Base-by-base conservation (phyloP, 2,329 filamentous ascomycete species). In the Calonectria multiphialidica region DNA sequence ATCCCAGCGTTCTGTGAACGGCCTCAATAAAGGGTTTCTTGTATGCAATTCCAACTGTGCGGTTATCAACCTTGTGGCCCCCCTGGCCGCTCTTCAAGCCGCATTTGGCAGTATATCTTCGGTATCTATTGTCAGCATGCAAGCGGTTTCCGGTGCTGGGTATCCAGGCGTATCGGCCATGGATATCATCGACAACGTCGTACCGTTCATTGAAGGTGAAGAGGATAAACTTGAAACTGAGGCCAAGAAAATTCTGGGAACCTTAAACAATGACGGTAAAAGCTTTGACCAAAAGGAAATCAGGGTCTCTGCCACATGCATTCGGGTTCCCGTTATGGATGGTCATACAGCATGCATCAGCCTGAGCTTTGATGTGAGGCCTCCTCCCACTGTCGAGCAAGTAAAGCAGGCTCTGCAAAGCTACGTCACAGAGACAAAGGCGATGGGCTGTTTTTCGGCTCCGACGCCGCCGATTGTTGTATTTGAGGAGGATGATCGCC, bases 41-140 rank as follows among this genome's bases (percentile, higher is more conserved):
- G 95, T 98, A 72, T 98, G 96, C 90, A 98, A 98, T 88, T 98
- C 95, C 76, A 98, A 98, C 87, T 99, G 97, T 86, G 96, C 96
- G 67, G 96, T 98, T 80, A 98, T 98, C 80, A 96, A 96, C 59
- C 91, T 98, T 69, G 96, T 98, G 72, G 97, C 98, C 74, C 96
- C 96, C 23, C 96, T 98, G 81, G 95, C 95, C 9, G 96, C 96
- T 18, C 91, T 98, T 40, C 94, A 98, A 83, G 90, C 92, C 63
- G 92, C 91, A 78, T 98, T 98, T 80, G 97, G 96, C 57, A 92
- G 93, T 79, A 94, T 98, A 76, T 93, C 94, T 72, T 83, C 86
- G 78, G 91, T 91, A 77, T 91, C 88, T 77, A 94, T 98, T 64
- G 95, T 98, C 78, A 98, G 96, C 49, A 92, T 98, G 90, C 97